phyloP scores from a whole-genome alignment of 345 rosid species.

The Populus euphratica region DNA sequence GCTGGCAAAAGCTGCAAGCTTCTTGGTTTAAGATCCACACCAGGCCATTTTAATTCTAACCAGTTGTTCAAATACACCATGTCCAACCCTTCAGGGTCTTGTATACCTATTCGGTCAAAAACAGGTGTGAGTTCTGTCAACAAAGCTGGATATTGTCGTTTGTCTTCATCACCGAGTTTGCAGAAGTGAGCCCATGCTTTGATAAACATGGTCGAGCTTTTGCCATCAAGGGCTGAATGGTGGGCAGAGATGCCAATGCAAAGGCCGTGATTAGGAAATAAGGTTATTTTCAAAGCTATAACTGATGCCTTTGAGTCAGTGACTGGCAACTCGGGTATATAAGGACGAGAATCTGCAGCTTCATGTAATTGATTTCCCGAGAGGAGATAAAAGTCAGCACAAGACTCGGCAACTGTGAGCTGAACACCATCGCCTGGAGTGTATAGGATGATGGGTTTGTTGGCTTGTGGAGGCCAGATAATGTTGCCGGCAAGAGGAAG shows the following conservation, averaged over 20 bases:
- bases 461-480: background rate
- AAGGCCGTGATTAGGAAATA: background rate
- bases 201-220: background rate
- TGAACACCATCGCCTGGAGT: slow-evolving; percentile 2
- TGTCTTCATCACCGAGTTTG: background rate
- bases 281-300: slow-evolving; percentile 5
- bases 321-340: background rate
- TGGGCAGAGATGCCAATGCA: slow-evolving; percentile 3
- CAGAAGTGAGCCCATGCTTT: slow-evolving; percentile 3
- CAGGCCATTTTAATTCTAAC: background rate
- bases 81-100: background rate
- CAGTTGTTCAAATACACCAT: background rate
- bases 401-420: slow-evolving; percentile 8
- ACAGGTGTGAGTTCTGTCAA: background rate
- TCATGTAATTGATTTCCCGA: background rate
- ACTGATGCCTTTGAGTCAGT: background rate
- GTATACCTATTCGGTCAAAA: background rate
- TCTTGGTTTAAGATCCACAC: background rate
- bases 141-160: background rate
- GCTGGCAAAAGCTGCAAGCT: background rate
- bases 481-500: slow-evolving; percentile 17
- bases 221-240: slow-evolving; percentile 6
- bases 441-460: slow-evolving; percentile 3
- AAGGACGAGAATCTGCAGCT: background rate
- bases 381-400: slow-evolving; percentile 2